phyloP scores from a whole-genome alignment of 805 yeast species.

The Starmera amethionina region DNA sequence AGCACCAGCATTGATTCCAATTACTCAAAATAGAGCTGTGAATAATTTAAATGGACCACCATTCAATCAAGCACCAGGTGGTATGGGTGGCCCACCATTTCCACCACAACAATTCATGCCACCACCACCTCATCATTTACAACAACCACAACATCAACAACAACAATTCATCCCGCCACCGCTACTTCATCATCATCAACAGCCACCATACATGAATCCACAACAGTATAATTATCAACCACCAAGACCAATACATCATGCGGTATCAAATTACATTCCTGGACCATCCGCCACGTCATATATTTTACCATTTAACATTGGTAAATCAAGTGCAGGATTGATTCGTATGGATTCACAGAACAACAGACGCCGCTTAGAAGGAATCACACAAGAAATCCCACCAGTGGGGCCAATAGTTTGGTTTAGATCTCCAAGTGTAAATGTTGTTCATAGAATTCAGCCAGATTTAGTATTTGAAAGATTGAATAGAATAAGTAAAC shows the following conservation, averaged over 20 bases:
- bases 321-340: conserved; percentile 15
- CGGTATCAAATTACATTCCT: conserved; percentile 16
- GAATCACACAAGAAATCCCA: conserved; percentile 7
- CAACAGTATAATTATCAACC: not conserved
- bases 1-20: conserved; percentile 4
- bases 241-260: conserved; percentile 8
- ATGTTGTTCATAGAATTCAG: conserved; percentile 29
- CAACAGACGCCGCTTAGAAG: conserved; percentile 18
- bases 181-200: conserved; percentile 6
- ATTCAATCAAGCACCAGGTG: not conserved
- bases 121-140: conserved; percentile 3
- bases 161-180: no score
- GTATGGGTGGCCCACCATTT: no score
- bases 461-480: conserved; percentile 5
- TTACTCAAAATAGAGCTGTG: conserved; percentile 10
- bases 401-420: conserved; percentile 40
- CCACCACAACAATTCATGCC: conserved; percentile 2
- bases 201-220: conserved; percentile 10
- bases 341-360: conserved; percentile 23
- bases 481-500: conserved; percentile 7
- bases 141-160: conserved; percentile 5
- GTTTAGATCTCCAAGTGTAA: conserved; percentile 60
- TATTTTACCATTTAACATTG: conserved; percentile 19
- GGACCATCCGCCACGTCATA: conserved; percentile 21
- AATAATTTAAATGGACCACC: conserved; percentile 14